Percentiles rank a stretch among this genome's conserved stretches.
These are phyloP conservation scores for Fusarium sp. DNA, from an alignment of 2,329 filamentous ascomycete species.

Conservation along the genomic window DNA sequence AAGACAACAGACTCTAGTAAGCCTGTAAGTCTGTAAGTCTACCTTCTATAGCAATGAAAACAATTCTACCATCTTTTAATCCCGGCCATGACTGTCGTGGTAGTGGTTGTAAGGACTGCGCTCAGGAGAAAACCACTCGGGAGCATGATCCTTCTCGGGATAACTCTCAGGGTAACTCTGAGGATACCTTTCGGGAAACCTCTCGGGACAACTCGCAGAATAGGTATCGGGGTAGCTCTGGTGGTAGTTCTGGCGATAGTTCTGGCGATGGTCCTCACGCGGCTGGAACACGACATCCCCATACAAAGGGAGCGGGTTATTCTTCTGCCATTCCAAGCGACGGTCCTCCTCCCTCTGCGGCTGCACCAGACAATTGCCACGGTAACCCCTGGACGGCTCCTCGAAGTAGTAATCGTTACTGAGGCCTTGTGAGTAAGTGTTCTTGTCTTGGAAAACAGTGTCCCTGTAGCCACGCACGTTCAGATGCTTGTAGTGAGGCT, in stretches of 20 bases:
- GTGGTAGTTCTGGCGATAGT: no score
- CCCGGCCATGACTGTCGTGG: neutral
- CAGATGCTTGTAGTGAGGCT: no score
- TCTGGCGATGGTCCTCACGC: no score
- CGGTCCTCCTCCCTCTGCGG: neutral
- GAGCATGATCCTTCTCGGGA: neutral
- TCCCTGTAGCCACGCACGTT: neutral
- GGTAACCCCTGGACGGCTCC: conserved; percentile 1
- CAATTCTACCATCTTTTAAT: neutral
- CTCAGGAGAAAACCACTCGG: neutral
- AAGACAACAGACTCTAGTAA: neutral
- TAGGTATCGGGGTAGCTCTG: no score
- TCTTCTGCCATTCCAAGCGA: neutral
- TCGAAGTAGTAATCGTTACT: neutral
- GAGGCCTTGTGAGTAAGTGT: conserved; percentile 8
- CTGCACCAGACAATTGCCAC: no score
- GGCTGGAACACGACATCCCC: neutral
- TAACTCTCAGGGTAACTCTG: no score
- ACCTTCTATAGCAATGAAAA: neutral
- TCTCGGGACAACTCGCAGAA: no score
- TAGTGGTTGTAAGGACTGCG: conserved; percentile 7
- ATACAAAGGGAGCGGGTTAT: neutral
- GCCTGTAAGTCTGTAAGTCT: neutral
- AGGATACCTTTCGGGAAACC: no score
- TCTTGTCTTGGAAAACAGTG: neutral